These are phyloP conservation scores for Solanum paucissectum DNA, from an alignment of 257 asterid genomes.

Conservation along the genomic window DNA sequence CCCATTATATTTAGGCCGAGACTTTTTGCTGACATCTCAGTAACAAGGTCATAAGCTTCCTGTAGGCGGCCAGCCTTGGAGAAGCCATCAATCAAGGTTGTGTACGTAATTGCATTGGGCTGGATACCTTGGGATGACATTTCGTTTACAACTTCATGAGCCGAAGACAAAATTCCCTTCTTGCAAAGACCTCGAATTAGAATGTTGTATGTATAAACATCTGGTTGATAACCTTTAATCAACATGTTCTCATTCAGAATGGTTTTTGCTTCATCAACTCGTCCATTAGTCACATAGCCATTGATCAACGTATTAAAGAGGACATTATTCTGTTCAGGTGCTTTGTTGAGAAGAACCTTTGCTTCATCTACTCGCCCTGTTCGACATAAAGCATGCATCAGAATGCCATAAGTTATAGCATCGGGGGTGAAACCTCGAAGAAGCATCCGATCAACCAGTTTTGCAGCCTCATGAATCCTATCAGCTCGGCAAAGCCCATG, in stretches of 20 bases:
- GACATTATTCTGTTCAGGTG: constrained; percentile 45
- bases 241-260: constrained; percentile 36
- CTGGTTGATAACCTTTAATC: constrained; percentile 37
- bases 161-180: constrained; percentile 54
- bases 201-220: constrained; percentile 69
- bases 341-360: constrained; percentile 44
- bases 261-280: constrained; percentile 66
- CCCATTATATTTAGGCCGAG: constrained; percentile 60
- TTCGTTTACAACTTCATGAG: constrained; percentile 40
- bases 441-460: constrained; percentile 81
- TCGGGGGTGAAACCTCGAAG: constrained; percentile 63
- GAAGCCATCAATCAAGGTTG: constrained; percentile 65
- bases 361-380: constrained; percentile 64
- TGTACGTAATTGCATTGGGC: constrained; percentile 66
- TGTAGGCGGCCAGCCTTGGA: constrained; percentile 51
- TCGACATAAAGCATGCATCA: constrained; percentile 70
- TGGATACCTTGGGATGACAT: constrained; percentile 33
- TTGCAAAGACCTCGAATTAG: constrained; percentile 71
- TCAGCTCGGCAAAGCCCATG: constrained; percentile 59
- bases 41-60: constrained; percentile 50
- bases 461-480: constrained; percentile 86
- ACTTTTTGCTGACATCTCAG: constrained; percentile 55
- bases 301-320: constrained; percentile 59
- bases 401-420: constrained; percentile 67
- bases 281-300: constrained; percentile 41